Conservation (phyloP, 352 stramenopile species). For the Blastocystis sp. region DNA sequence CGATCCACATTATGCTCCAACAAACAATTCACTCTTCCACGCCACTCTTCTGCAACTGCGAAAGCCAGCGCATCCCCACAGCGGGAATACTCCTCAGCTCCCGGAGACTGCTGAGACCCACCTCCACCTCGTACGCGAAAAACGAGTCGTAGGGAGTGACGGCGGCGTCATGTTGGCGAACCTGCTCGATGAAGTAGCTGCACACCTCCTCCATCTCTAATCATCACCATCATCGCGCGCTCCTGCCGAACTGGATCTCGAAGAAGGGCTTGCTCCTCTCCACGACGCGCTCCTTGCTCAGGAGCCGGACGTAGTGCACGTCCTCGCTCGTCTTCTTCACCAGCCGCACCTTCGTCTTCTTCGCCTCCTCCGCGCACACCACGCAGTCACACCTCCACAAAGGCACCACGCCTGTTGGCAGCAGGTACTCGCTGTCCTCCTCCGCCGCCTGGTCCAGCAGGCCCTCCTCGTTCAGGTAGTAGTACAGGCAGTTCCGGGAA, state of each 20-base stretch:
- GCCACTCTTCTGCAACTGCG: background rate
- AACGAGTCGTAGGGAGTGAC: background rate
- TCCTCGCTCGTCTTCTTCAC: background rate
- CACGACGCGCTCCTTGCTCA: background rate
- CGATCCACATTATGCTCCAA: too few relatives aligned
- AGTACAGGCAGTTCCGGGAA: slow-evolving; percentile 64
- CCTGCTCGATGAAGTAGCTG: background rate
- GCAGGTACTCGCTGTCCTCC: background rate
- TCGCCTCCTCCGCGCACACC: background rate
- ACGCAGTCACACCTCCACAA: background rate
- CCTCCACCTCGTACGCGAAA: background rate
- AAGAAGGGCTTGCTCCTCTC: background rate
- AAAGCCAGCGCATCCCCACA: background rate
- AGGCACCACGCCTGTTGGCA: slow-evolving; percentile 49
- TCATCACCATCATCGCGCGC: background rate
- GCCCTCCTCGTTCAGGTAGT: slow-evolving; percentile 28
- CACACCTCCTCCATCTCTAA: background rate
- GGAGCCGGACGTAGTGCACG: background rate
- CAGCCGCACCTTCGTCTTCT: background rate
- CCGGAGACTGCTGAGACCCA: background rate
- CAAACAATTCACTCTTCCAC: background rate
- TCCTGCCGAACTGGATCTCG: background rate
- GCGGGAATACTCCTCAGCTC: background rate
- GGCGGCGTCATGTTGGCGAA: background rate
- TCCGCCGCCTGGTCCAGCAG: background rate